A percentile compares a stretch with the other conserved stretches of the same genome.
phyloP scores from a whole-genome alignment of 139 green algal genomes.

The Chlorella sp. region DNA sequence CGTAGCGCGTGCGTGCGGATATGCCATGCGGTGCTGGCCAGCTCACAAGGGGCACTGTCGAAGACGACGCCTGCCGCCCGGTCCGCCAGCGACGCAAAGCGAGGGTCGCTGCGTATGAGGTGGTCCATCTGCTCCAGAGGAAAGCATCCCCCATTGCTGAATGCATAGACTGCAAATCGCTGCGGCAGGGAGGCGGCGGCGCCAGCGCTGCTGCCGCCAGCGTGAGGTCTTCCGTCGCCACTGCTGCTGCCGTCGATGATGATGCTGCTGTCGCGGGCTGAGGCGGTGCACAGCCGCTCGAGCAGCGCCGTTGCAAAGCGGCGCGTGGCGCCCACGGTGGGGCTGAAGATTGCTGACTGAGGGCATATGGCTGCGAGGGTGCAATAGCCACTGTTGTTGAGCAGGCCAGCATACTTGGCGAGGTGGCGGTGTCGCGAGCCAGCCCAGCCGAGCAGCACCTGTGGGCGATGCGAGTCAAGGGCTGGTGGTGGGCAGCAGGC shows the following conservation, averaged over 20 bases:
- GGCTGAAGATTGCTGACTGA: constrained; percentile 14
- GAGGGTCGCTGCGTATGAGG: not conserved
- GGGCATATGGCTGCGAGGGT: constrained; percentile 14
- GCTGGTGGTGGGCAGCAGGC: not conserved
- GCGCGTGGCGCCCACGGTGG: not conserved
- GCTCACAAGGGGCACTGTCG: constrained; percentile 4
- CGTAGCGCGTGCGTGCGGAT: too few relatives aligned
- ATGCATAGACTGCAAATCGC: constrained; percentile 29
- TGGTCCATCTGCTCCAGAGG: constrained; percentile 21
- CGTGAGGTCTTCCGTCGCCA: too few relatives aligned
- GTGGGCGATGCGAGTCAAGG: not conserved
- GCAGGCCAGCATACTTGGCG: constrained; percentile 13
- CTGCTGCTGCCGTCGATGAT: too few relatives aligned
- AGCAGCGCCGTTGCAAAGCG: constrained; percentile 16
- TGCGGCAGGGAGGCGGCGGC: too few relatives aligned
- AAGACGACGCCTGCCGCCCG: constrained; percentile 1
- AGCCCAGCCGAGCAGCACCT: constrained; percentile 27
- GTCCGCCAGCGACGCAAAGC: not conserved
- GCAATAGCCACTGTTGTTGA: constrained; percentile 1
- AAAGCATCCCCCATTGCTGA: constrained; percentile 31
- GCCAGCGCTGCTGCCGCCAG: too few relatives aligned
- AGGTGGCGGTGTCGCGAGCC: constrained; percentile 1
- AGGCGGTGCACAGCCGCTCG: not conserved
- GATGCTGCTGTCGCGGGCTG: not conserved
- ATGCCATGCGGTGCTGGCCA: too few relatives aligned